These are phyloP conservation scores for Wickerhamomyces hampshirensis DNA, from an alignment of 805 yeast species.

Conservation along the genomic window DNA sequence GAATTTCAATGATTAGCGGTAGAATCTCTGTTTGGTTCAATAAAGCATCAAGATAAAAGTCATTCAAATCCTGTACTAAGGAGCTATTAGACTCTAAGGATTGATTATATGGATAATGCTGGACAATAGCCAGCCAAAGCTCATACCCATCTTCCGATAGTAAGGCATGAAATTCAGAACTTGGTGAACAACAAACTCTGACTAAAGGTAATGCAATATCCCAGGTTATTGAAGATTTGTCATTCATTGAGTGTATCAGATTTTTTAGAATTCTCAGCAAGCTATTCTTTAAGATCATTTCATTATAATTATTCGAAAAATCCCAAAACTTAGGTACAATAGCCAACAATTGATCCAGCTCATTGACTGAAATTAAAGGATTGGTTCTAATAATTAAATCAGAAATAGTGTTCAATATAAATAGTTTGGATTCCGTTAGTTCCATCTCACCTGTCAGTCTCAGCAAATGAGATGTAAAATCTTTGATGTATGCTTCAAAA, in stretches of 20 bases:
- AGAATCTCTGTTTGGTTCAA: constrained; percentile 70
- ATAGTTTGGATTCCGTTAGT: constrained; percentile 73
- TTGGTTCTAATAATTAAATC: constrained; percentile 59
- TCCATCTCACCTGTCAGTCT: constrained; percentile 44
- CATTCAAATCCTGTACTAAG: constrained; percentile 15
- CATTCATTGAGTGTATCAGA: constrained; percentile 51
- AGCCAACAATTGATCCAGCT: constrained; percentile 46
- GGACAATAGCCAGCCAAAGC: constrained; percentile 69
- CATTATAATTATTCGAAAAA: constrained; percentile 37
- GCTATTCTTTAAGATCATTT: constrained; percentile 45
- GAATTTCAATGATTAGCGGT: constrained; percentile 55
- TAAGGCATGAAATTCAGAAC: constrained; percentile 48
- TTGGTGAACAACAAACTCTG: constrained; percentile 54
- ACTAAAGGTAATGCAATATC: constrained; percentile 63
- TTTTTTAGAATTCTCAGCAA: constrained; percentile 53
- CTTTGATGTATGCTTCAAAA: constrained; percentile 61
- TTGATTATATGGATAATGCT: constrained; percentile 44
- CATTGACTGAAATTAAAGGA: constrained; percentile 50
- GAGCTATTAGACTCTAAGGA: constrained; percentile 12
- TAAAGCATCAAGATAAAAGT: constrained; percentile 50
- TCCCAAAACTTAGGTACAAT: constrained; percentile 82
- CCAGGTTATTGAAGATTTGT: constrained; percentile 44
- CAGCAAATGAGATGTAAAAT: constrained; percentile 45
- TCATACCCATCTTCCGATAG: constrained; percentile 85
- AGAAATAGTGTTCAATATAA: constrained; percentile 62